These are phyloP conservation scores for Mucor piriformis DNA, from an alignment of 371 early-diverging fungal species.

Conservation along the genomic window DNA sequence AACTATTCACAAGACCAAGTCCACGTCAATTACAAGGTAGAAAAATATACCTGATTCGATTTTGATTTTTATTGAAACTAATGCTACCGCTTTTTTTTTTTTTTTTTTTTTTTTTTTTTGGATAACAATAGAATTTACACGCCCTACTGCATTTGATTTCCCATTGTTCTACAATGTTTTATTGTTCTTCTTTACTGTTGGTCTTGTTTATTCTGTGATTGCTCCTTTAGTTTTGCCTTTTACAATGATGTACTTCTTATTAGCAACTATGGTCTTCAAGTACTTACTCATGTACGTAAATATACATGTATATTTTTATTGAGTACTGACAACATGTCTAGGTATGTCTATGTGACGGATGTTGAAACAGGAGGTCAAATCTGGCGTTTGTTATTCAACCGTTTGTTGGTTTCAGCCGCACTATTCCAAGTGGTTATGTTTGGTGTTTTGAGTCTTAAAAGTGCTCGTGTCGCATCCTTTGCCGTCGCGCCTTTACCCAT, in stretches of 20 bases:
- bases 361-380: constrained; percentile 78
- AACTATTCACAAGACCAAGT: constrained; percentile 64
- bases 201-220: constrained; percentile 70
- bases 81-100: background rate
- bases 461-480: constrained; percentile 46
- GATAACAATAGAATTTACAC: constrained; percentile 46
- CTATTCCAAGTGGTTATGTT: constrained; percentile 76
- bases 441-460: constrained; percentile 56
- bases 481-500: constrained; percentile 64
- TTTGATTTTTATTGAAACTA: background rate
- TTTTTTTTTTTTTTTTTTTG: background rate
- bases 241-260: constrained; percentile 62
- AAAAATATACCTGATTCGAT: background rate
- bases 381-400: constrained; percentile 77
- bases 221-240: constrained; percentile 74
- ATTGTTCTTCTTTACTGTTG: constrained; percentile 70
- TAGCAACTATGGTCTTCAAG: constrained; percentile 68
- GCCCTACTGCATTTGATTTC: constrained; percentile 74
- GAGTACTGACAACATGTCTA: background rate
- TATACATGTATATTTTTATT: background rate
- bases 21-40: constrained; percentile 72
- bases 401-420: constrained; percentile 63
- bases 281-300: constrained; percentile 59
- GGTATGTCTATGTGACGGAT: constrained; percentile 60
- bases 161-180: constrained; percentile 72